Base-by-base conservation (phyloP, 2,329 filamentous ascomycete species). In the Monilinia vaccinii-corymbosi region DNA sequence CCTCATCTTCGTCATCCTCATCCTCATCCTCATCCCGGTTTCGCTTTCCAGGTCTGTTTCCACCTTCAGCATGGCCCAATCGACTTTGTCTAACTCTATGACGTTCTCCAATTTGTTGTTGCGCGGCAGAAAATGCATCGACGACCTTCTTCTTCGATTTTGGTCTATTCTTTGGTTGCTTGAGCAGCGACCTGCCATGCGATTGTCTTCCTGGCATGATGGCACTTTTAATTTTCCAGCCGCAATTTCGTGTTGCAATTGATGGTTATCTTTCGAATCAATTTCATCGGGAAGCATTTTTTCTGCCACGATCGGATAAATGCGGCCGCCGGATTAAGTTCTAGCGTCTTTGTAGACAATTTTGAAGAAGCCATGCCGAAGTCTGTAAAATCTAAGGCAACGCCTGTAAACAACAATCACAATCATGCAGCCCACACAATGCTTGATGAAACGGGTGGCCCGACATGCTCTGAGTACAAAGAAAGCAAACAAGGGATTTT, bases 401-500 rank as follows among this genome's bases (percentile, higher is more conserved):
- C 36, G 40, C n/a, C 14, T 16, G 44, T n/a, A 23, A 56, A 46
- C 38, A 50, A 40, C 47, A 5, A 32, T 58, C 50, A 42, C 56
- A 57, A 67, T 55, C 58, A 89, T 89, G 85, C 81, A 83, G 73
- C 82, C 88, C 60, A 89, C 88, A 18, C 79, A 82, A 70, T 73
- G 77, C 65, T 85, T 96, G 69, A 80, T 81, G 68, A 79, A 84
- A 72, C 81, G 83, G 61, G 82, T 91, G 70, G 83, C 86, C 75
- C 91, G 93, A 71, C 79, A 92, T 61, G 81, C 82, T 57, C 83
- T 99, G 71, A 97, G 90, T 14, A 96, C 93, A 67, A 99, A 99
- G 77, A 87, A 94, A 75, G 87, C 93, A 73, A 89, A 88, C 73
- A 90, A 91, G 72, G 93, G 92, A 67, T 99, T 87, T 83, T 99